Base-by-base conservation (phyloP, 108 stramenopile species). In the Pseudonitzschia delicatissima region DNA sequence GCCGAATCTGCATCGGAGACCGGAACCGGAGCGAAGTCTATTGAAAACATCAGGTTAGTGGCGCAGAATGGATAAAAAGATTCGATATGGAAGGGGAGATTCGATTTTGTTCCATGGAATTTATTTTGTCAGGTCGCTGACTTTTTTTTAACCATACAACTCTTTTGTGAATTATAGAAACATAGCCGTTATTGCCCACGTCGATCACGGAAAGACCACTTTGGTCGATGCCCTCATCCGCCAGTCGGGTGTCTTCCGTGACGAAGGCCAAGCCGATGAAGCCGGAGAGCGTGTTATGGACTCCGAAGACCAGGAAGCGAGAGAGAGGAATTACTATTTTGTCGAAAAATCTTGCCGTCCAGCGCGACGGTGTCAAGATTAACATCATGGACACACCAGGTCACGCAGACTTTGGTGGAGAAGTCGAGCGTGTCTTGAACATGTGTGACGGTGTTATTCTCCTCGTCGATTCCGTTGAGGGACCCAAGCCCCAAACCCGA, bases 251-350 rank as follows among this genome's bases (percentile, higher is more conserved):
- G 96, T 96, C 3, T 98, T 98, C 72, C 87, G 97, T 53, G 95
- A 95, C 44, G 89, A 87, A 62, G 76, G 84, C 23, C 91, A 96
- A 76, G 87, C 87, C 34, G 68, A 85, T n/a, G 96, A 96, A 52
- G 94, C 94, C 11, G 91, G 91, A 21, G 87, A 78, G 31, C 78
- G 96, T 51, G 93, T 97, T 23, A 99, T 99, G 99, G 99, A 99
- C 83, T 91, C 66, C 69, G 83, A 98, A 67, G 97, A 98, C 62
- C 97, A 98, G 68, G 99, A 99, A n/a, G 68, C 66, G 92, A 4
- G 98, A 99, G 76, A 90, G 99, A 25, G 99, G 99, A 18, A 99
- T 99, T 64, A 99, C 99, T 28, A 98, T 99, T 71, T 73, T 99
- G 20, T 93, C 97, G 28, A 99, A 99, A 87, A 97, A 97, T 73